Evolutionary conservation across 1,139 yeast species (phyloP), one percentile per base, ranked within the genome.

Genomic region (Wickerhamomyces sp.): DNA sequence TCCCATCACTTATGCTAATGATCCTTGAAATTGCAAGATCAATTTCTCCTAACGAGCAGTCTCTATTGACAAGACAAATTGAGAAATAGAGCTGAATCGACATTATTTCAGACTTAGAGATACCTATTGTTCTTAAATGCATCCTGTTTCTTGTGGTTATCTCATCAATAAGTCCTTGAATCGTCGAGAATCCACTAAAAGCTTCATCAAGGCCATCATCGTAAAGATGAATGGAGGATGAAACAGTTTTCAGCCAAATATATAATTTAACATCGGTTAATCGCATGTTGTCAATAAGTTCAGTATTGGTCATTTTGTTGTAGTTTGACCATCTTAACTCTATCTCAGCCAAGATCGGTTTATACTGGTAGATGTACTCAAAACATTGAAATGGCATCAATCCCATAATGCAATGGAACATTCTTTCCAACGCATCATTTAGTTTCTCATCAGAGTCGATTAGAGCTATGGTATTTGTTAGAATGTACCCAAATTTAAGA

Each of bases 301-400:
- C n/a, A n/a, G n/a, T n/a, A n/a, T n/a, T n/a, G n/a, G n/a, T n/a
- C n/a, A n/a, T n/a, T n/a, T n/a, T n/a, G n/a, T n/a, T n/a, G n/a
- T n/a, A n/a, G n/a, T 20, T 30, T 6, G 20, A n/a, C 43, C 39
- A 37, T 15, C 13, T 7, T 8, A 10, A 4, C 9, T 36, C 39
- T 22, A 33, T 27, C 4, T 16, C 19, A 15, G 10, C 5, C 26
- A 41, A 22, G 3, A 19, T 19, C 2, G 18, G 27, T 10, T 15
- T 18, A 13, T 37, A 13, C 12, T 18, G 25, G 6, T 28, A 6
- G 16, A 41, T 30, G 4, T 37, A 31, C 10, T 40, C 41, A 8
- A 39, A 36, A 6, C 32, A 28, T 5, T 34, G 19, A n/a, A 32
- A 31, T 13, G 46, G 46, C 31, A 40, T 30, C 17, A 41, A 35